Base-by-base conservation (phyloP, 1,284 basidiomycete genomes). In the Rhodotorula sp. region DNA sequence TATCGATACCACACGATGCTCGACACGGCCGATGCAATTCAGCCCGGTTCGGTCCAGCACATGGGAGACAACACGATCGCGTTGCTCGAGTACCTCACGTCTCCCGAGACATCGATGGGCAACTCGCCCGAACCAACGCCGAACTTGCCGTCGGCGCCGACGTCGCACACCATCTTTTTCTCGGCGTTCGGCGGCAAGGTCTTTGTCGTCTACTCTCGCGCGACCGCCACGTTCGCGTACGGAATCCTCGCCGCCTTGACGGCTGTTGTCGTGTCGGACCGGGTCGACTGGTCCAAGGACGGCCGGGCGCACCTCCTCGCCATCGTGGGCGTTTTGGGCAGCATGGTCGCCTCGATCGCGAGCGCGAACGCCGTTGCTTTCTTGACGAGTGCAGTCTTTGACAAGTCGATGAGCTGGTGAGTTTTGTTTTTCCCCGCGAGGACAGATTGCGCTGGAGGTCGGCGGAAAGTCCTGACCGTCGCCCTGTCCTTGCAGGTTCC, bases 51-150 rank as follows among this genome's bases (percentile, higher is more conserved):
- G 3, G 69, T 83, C 4, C 83, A 95, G 84, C 91, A 98, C 82
- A 96, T 98, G 88, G 93, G 87, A 30, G 91, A 93, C 73, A 98
- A 97, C 78, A 86, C 89, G 1, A 86, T 96, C 24, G 91, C 91
- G 0, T 86, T 98, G 44, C 82, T 97, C 46, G 85, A 86, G 53
- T 85, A 93, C 79, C 85, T 99, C n/a, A 79, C 78, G 0, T 87
- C 88, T 0, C 76, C 84, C 0, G 83, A 82, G 5, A 91, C 90
- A 0, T 85, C 88, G 2, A 80, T 93, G 5, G 86, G 88, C 0
- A 82, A 83, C 55, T 68, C 70, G 26, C 65, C 58, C 15, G 26
- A 24, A 18, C 60, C 72, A 29, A 53, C 55, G 26, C 67, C 69
- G 10, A 63, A 45, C 22, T 60, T 74, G 17, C 70, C 66, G 0